Evolutionary conservation across 305 asterid genomes (phyloP), one percentile per base, ranked within the genome.

Genomic region (Solanum aculeatissimum): DNA sequence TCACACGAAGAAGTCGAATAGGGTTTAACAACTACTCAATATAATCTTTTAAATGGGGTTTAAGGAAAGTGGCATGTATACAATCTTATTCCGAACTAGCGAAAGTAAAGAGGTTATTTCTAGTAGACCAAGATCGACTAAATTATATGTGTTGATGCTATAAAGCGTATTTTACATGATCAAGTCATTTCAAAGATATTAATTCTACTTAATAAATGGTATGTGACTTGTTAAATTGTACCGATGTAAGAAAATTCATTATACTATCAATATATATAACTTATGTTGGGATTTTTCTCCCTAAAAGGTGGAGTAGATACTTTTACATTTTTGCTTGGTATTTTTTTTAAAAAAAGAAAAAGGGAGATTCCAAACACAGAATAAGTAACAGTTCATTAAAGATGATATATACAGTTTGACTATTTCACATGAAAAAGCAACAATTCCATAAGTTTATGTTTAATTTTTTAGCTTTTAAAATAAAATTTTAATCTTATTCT

Each of bases 301-400:
- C 12, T 43, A 42, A 72, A 72, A 43, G 43, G 13, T 15, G 72
- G 18, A 70, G 58, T 7, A 43, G 80, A 12, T 27, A 51, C 13
- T 27, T 49, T 51, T 77, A 25, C 63, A 77, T 77, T 43, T 77
- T 43, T 77, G 27, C 29, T 77, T 75, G 27, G 19, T 49, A 5
- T 27, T 27, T n/a, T n/a, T n/a, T 19, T 74, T 27, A 21, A 1
- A 45, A 45, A 9, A 45, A 65, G 1, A 10, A 74, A 75, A 75
- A 49, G 60, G 25, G 9, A 77, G 63, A 77, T 77, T 42, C 82
- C 63, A 27, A 27, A 75, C 60, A 16, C 63, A 18, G 82, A 77
- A 77, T 77, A 49, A 75, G 63, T 75, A 77, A 77, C 63, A 77
- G 63, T 77, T 77, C 63, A 77, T 77, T 77, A 77, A 75, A 77